Evolutionary conservation across 331 rosid genomes (phyloP), one percentile per base, ranked within the genome.

Genomic region (Malus hybrid): DNA sequence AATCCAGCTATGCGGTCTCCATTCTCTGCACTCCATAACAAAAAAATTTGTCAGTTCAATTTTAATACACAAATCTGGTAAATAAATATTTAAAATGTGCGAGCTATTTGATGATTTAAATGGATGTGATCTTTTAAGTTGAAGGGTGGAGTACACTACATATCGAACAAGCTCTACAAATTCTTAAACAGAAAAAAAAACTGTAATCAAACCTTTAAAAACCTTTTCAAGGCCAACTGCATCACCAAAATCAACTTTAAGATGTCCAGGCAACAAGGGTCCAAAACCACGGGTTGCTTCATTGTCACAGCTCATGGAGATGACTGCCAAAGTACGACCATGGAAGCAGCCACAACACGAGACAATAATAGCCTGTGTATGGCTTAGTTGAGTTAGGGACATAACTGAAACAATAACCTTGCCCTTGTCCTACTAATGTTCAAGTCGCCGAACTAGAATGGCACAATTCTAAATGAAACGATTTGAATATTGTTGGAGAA

Each of bases 281-380:
- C 99, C 93, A 87, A 95, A 95, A 65, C 96, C 97, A 63, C 85
- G 89, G 62, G 93, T 95, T 39, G 99, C 99, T 20, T 95, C 99
- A 74, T 90, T 90, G 83, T 95, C 99, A 82, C 99, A 92, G 81
- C 99, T 95, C 99, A 92, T 92, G 56, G 99, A 92, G 83, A 92
- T 95, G 74, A 84, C 99, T 64, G 88, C 99, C 67, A 95, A 68
- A 3, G 98, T 95, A 59, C 99, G 99, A 34, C 99, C 99, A 75
- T 95, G 91, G 91, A 95, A 95, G 87, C 99, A 95, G 80, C 99
- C 99, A 88, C 99, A 95, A 64, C 99, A 95, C 28, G 98, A 95
- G 52, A 95, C 97, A n/a, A 95, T 90, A 79, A 92, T 86, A 79
- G 97, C 99, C 99, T 95, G 85, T 65, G 81, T 68, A 80, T 27